Evolutionary conservation across 345 rosid genomes (phyloP), one percentile per base, ranked within the genome.

Genomic region (Psidium guajava): DNA sequence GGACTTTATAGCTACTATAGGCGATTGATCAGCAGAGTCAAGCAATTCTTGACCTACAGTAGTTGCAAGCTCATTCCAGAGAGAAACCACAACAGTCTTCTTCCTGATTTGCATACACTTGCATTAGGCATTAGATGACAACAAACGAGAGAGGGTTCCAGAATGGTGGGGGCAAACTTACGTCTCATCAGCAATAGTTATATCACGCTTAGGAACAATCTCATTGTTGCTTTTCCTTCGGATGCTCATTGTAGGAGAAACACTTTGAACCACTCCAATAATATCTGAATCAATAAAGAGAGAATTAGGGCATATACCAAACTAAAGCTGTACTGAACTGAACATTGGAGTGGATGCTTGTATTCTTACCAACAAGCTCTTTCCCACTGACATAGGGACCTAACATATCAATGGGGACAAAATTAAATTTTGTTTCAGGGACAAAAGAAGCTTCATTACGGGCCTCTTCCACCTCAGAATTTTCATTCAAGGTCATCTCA

Each of bases 21-120:
- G 98, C 1, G 91, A 93, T 87, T 89, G 87, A 87, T 92, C 95
- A 89, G 93, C 94, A 83, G 84, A 83, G 85, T 95, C 95, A 27
- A 94, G 92, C 88, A 94, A 90, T 53, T 95, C 94, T 88, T 95
- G 97, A 40, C 99, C 98, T 20, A 91, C 80, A 83, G 75, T 84
- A n/a, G 94, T 95, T 85, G 99, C 98, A 55, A 95, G 92, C 16
- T 95, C 95, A 87, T 94, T 97, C 98, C 98, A 95, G 77, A 97
- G 84, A 32, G 99, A 94, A 82, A 97, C 96, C 51, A 92, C 93
- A 52, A 97, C 98, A 21, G 96, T 92, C 91, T 89, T 97, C 90
- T 94, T 95, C 83, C 97, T 94, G 92, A 28, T 85, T 77, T 27
- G 18, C 58, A 86, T 20, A 83, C 20, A 53, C 28, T 9, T 8